A percentile compares a stretch with the other conserved stretches of the same genome.
Evolutionary conservation across 768 basidiomycete genomes (phyloP).

Genomic region (Rubroboletus pulcherrimus): DNA sequence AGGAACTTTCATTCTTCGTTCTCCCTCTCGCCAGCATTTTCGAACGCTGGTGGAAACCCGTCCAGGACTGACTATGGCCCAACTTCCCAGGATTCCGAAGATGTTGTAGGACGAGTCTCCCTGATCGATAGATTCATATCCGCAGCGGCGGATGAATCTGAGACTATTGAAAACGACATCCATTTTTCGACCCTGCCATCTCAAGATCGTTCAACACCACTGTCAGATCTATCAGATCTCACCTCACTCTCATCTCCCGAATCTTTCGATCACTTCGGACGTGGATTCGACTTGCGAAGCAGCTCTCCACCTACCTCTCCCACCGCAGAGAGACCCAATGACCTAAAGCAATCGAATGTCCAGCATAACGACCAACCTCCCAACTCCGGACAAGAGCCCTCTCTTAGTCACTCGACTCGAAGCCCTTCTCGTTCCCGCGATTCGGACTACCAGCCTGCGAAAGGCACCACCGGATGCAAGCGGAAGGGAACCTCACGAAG

Average conservation of each 20-base stretch:
- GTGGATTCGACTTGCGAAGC: constrained; percentile 1
- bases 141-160: constrained; percentile 17
- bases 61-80: not conserved
- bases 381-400: not conserved
- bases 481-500: constrained; percentile 14
- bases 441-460: constrained; percentile 18
- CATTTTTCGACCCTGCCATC: not conserved
- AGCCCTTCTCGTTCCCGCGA: constrained; percentile 1
- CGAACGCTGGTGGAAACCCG: not conserved
- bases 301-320: constrained; percentile 23
- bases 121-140: constrained; percentile 29
- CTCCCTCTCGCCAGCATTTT: constrained; percentile 5
- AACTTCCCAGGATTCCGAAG: constrained; percentile 7
- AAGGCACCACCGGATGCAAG: constrained; percentile 11
- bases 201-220: constrained; percentile 20
- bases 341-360: not conserved
- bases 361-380: not conserved
- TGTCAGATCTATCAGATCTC: constrained; percentile 29
- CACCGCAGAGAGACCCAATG: not conserved
- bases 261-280: constrained; percentile 4
- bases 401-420: not conserved
- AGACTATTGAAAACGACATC: not conserved
- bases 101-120: constrained; percentile 17
- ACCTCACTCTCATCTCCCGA: constrained; percentile 29
- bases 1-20: not conserved